Evolutionary conservation across 495 filamentous ascomycete species (phyloP).

Genomic region (Daldinia caldariorum): DNA sequence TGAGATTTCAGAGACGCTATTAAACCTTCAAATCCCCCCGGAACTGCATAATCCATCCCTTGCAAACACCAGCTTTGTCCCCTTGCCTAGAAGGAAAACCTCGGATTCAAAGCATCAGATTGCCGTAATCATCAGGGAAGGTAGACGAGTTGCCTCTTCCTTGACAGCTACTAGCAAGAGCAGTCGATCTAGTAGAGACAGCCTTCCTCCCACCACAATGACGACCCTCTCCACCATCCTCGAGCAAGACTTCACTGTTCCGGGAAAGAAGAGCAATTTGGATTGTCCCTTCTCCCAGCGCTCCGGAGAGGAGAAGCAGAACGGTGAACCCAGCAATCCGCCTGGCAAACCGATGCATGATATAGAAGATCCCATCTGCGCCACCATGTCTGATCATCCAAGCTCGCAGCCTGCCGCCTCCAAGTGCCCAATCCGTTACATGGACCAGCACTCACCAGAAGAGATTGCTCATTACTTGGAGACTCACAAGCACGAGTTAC

Average conservation of each 20-base stretch:
- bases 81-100: constrained; percentile 57
- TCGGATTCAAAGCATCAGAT: constrained; percentile 62
- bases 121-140: constrained; percentile 64
- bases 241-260: constrained; percentile 72
- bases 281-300: constrained; percentile 67
- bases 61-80: constrained; percentile 58
- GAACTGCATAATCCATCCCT: constrained; percentile 57
- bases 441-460: constrained; percentile 89
- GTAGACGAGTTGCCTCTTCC: constrained; percentile 59
- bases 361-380: constrained; percentile 67
- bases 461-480: constrained; percentile 91
- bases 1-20: constrained; percentile 62
- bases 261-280: constrained; percentile 68
- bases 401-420: constrained; percentile 63
- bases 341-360: constrained; percentile 51
- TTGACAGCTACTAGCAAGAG: constrained; percentile 53
- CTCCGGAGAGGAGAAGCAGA: constrained; percentile 40
- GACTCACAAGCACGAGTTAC: constrained; percentile 90
- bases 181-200: constrained; percentile 52
- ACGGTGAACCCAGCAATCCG: constrained; percentile 3
- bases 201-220: constrained; percentile 54
- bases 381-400: constrained; percentile 65
- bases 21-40: constrained; percentile 65
- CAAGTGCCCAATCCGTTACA: constrained; percentile 87
- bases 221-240: constrained; percentile 64